Evolutionary conservation across 768 basidiomycete genomes (phyloP).

Genomic region (Lentinus tigrinus): DNA sequence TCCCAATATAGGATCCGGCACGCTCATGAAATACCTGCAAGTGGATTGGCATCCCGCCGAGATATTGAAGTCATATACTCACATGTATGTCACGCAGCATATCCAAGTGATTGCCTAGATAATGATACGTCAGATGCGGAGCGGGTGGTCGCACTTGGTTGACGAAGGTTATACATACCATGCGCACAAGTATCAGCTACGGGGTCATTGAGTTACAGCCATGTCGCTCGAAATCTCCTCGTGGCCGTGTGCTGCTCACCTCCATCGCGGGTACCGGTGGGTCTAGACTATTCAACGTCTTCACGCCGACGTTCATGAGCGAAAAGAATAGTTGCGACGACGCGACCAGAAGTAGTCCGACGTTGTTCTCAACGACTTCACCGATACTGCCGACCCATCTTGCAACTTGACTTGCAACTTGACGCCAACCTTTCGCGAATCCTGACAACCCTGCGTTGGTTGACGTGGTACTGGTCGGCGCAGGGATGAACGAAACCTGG

Average conservation of each 20-base stretch:
- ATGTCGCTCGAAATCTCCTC: neutral
- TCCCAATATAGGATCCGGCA: conserved; percentile 62
- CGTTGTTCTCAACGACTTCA: conserved; percentile 36
- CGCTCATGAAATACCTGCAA: conserved; percentile 36
- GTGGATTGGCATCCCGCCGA: too few relatives aligned
- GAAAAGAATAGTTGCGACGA: conserved; percentile 59
- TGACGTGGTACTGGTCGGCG: neutral
- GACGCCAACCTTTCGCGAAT: neutral
- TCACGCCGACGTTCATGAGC: conserved; percentile 62
- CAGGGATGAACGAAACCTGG: conserved; percentile 4
- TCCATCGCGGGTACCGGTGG: conserved; percentile 57
- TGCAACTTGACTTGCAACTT: too few relatives aligned
- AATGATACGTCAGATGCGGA: neutral
- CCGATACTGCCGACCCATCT: neutral
- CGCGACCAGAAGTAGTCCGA: conserved; percentile 59
- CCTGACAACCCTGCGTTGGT: neutral
- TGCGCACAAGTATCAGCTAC: conserved; percentile 56
- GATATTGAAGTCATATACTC: neutral
- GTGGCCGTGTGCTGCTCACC: too few relatives aligned
- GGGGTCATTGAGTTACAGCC: neutral
- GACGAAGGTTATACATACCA: conserved; percentile 47
- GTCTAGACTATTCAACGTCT: conserved; percentile 56
- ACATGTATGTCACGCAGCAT: conserved; percentile 53
- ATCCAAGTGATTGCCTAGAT: conserved; percentile 50
- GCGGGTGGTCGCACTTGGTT: too few relatives aligned